phyloP scores from a whole-genome alignment of 352 stramenopile species.

The Pythium volutum region DNA sequence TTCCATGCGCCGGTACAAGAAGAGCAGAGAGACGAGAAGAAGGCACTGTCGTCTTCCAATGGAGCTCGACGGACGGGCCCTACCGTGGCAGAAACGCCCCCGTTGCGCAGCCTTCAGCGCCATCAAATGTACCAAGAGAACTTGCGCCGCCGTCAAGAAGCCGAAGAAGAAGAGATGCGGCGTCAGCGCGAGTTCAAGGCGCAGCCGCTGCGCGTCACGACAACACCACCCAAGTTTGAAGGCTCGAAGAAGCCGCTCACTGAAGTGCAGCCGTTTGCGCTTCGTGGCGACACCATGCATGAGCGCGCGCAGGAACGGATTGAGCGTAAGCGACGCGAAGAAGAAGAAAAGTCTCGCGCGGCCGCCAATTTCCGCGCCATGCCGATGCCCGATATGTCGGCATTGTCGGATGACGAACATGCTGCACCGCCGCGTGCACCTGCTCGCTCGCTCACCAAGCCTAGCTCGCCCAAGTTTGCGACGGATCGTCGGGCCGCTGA shows the following conservation, averaged over 20 bases:
- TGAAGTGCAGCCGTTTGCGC: slow-evolving; percentile 60
- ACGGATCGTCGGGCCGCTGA: slow-evolving; percentile 59
- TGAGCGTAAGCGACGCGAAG: slow-evolving; percentile 51
- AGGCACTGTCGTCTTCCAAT: slow-evolving; percentile 20
- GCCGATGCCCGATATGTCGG: slow-evolving; percentile 51
- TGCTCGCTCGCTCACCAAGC: slow-evolving; percentile 17
- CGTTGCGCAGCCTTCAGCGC: slow-evolving; percentile 65
- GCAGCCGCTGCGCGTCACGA: slow-evolving; percentile 61
- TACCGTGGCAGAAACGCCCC: slow-evolving; percentile 65
- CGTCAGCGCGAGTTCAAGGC: slow-evolving; percentile 65
- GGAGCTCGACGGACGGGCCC: slow-evolving; percentile 31
- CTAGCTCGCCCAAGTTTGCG: slow-evolving; percentile 44
- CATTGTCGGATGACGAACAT: slow-evolving; percentile 8
- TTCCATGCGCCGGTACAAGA: slow-evolving; percentile 4
- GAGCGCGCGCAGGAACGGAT: slow-evolving; percentile 60
- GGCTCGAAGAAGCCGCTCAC: slow-evolving; percentile 71
- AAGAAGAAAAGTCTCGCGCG: slow-evolving; percentile 45
- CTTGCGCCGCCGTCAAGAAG: slow-evolving; percentile 51
- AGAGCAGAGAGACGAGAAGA: slow-evolving; percentile 30
- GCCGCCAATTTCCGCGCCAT: slow-evolving; percentile 53
- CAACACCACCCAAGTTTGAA: slow-evolving; percentile 56
- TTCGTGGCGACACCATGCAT: slow-evolving; percentile 50
- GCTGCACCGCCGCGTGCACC: neutral
- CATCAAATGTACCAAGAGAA: slow-evolving; percentile 74
- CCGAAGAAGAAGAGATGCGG: slow-evolving; percentile 51